phyloP scores from a whole-genome alignment of 176 grass and related monocot species.

The Chloris gayana region DNA sequence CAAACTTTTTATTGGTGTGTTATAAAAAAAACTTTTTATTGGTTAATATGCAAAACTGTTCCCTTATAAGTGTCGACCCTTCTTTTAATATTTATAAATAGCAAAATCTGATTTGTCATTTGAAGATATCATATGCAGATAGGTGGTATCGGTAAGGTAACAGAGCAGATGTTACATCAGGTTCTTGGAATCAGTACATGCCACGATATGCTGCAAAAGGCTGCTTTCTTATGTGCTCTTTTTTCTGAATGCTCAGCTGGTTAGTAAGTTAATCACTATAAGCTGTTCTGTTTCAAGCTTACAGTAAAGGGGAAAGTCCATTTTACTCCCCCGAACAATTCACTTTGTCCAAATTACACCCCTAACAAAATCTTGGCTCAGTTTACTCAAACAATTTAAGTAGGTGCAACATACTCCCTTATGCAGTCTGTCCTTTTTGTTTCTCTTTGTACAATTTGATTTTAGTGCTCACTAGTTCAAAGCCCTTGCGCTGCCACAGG shows the following conservation, averaged over 20 bases:
- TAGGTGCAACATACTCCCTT: too few relatives aligned
- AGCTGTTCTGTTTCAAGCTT: constrained; percentile 35
- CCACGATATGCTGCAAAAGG: constrained; percentile 80
- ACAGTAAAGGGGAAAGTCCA: too few relatives aligned
- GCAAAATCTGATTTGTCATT: constrained; percentile 42
- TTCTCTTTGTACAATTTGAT: too few relatives aligned
- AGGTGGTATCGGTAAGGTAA: constrained; percentile 96
- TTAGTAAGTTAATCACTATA: constrained; percentile 44
- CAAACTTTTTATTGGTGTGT: not conserved
- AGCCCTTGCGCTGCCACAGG: too few relatives aligned
- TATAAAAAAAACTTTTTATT: constrained; percentile 16
- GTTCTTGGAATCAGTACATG: constrained; percentile 92
- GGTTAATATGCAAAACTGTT: constrained; percentile 11
- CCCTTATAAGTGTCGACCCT: not conserved
- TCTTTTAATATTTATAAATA: constrained; percentile 31
- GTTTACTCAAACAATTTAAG: too few relatives aligned
- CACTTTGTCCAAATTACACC: too few relatives aligned
- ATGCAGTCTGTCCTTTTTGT: too few relatives aligned
- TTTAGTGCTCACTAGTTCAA: too few relatives aligned
- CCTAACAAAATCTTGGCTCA: too few relatives aligned
- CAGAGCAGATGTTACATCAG: constrained; percentile 77
- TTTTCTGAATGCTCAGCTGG: constrained; percentile 90
- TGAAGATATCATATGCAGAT: constrained; percentile 79
- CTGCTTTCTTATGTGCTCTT: constrained; percentile 75
- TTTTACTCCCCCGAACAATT: too few relatives aligned